phyloP scores from a whole-genome alignment of 495 filamentous ascomycete species.

The Talaromyces stipitatus region DNA sequence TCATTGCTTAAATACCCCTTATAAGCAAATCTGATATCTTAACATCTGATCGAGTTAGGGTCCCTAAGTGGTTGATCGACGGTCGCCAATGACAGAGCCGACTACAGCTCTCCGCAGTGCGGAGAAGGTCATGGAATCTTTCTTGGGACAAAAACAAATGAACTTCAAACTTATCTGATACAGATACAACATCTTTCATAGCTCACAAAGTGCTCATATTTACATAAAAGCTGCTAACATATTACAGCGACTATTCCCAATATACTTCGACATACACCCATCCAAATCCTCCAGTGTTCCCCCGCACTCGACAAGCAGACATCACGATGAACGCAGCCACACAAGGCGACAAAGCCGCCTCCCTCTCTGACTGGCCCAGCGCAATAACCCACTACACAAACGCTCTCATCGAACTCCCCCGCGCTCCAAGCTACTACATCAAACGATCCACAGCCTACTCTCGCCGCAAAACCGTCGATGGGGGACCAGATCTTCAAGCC shows the following conservation, averaged over 20 bases:
- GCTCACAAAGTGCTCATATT: neutral
- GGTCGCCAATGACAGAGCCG: too few species aligned
- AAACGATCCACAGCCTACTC: constrained; percentile 80
- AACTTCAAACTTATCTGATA: neutral
- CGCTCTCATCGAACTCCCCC: constrained; percentile 58
- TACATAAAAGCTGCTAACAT: neutral
- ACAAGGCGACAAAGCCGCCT: constrained; percentile 57
- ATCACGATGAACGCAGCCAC: constrained; percentile 52
- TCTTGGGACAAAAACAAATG: neutral
- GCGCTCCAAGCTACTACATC: constrained; percentile 75
- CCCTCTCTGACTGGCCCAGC: constrained; percentile 49
- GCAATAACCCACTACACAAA: constrained; percentile 70
- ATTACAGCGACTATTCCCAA: too few species aligned
- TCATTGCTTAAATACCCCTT: neutral
- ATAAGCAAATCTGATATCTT: neutral
- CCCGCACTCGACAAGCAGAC: neutral
- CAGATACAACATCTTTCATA: neutral
- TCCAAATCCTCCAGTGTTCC: neutral
- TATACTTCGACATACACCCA: neutral
- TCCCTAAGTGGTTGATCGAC: neutral
- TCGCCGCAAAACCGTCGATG: constrained; percentile 45
- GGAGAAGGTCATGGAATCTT: constrained; percentile 2
- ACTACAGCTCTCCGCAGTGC: neutral
- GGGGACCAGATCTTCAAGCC: constrained; percentile 35
- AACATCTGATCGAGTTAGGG: neutral